A percentile compares a stretch with the other conserved stretches of the same genome.
Conservation (phyloP, 2,329 filamentous ascomycete species). For the Colletotrichum gigasporum region DNA sequence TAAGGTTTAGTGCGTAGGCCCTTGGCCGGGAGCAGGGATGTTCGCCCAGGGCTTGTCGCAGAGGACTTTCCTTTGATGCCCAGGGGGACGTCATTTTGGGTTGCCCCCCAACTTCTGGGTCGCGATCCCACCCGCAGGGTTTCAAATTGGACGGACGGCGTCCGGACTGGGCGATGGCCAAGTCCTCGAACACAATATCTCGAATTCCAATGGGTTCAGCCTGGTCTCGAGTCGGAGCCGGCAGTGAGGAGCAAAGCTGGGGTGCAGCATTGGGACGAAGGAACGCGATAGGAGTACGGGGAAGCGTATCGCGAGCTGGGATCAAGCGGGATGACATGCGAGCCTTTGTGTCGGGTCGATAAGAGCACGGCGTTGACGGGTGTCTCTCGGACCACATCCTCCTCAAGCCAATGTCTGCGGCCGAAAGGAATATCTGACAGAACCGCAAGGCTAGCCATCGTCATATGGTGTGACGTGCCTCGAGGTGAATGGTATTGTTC, state of each 20-base stretch:
- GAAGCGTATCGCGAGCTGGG: neutral
- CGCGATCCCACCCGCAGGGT: slow-evolving; percentile 14
- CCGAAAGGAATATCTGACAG: too few species aligned
- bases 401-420: neutral
- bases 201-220: neutral
- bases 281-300: neutral
- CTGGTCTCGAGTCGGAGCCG: slow-evolving; percentile 7
- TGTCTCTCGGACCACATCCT: too few species aligned
- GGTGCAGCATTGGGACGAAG: neutral
- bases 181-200: neutral
- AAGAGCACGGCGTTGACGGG: neutral
- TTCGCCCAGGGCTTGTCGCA: neutral
- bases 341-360: neutral
- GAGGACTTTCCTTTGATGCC: neutral
- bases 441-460: neutral
- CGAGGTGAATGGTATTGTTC: neutral
- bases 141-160: slow-evolving; percentile 16
- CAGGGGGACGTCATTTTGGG: slow-evolving; percentile 13
- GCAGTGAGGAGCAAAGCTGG: slow-evolving; percentile 7
- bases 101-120: slow-evolving; percentile 22
- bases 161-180: slow-evolving; percentile 12
- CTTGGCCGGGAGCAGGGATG: slow-evolving; percentile 20
- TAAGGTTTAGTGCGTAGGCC: slow-evolving; percentile 23
- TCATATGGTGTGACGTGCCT: neutral
- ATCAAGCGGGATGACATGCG: neutral